Evolutionary conservation across 176 grass and related monocot species (phyloP).

Genomic region (Musa beccarii): DNA sequence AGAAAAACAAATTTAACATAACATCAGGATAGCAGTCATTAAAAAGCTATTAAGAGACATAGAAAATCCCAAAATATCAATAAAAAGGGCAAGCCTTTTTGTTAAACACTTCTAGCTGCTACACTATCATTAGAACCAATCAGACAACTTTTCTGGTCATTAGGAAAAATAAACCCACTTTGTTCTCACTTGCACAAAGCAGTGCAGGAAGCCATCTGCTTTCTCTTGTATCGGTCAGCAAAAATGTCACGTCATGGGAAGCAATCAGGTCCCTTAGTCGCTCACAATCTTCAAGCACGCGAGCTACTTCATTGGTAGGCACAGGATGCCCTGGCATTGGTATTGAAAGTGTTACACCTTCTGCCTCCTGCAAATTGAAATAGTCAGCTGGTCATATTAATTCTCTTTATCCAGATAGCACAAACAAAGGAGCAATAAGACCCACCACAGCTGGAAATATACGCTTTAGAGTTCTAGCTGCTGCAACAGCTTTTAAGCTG

Average conservation of each 20-base stretch:
- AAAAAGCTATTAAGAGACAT: not conserved
- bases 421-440: conserved; percentile 3
- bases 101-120: no score
- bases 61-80: not conserved
- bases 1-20: no score
- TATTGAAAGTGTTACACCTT: conserved; percentile 72
- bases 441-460: conserved; percentile 75
- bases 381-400: not conserved
- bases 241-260: conserved; percentile 78
- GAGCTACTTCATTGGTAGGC: conserved; percentile 47
- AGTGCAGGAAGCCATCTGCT: conserved; percentile 95
- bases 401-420: not conserved
- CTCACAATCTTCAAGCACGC: conserved; percentile 50
- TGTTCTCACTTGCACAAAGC: conserved; percentile 66
- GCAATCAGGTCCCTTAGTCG: conserved; percentile 47
- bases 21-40: no score
- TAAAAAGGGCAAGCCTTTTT: not conserved
- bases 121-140: not conserved
- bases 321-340: conserved; percentile 92
- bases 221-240: conserved; percentile 93
- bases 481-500: conserved; percentile 59
- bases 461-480: conserved; percentile 60
- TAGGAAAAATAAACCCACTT: conserved; percentile 30
- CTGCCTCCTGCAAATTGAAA: conserved; percentile 45
- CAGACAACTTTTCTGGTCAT: not conserved